Percentiles rank a stretch among this genome's conserved stretches.
Evolutionary conservation across 179 eudicot species (phyloP).

Genomic region (Vitellaria paradoxa): DNA sequence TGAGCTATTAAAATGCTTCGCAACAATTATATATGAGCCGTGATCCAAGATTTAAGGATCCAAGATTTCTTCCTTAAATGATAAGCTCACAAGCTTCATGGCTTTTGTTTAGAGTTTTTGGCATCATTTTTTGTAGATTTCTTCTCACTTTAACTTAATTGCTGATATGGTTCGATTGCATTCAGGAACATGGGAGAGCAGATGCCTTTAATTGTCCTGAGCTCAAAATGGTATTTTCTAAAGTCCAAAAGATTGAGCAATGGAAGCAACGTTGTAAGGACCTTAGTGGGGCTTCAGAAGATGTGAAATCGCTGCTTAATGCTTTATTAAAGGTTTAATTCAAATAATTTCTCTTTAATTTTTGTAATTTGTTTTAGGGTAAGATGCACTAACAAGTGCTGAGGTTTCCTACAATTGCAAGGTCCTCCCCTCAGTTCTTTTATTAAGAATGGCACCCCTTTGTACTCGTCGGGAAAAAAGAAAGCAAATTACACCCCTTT

Average conservation of each 20-base stretch:
- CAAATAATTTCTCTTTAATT: neutral
- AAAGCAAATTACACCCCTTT: neutral
- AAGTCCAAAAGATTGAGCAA: slow-evolving; percentile 46
- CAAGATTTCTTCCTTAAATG: neutral
- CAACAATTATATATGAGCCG: neutral
- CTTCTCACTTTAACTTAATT: slow-evolving; percentile 2
- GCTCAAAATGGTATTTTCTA: slow-evolving; percentile 59
- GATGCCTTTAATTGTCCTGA: slow-evolving; percentile 73
- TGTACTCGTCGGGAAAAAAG: neutral
- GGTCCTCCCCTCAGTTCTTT: neutral
- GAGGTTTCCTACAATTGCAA: slow-evolving; percentile 7
- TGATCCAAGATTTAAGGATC: neutral
- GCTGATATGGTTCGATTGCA: slow-evolving; percentile 1
- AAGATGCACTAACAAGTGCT: slow-evolving; percentile 1
- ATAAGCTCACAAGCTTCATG: neutral
- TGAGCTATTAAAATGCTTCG: neutral
- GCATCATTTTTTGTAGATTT: neutral
- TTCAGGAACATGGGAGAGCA: slow-evolving; percentile 62
- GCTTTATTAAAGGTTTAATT: slow-evolving; percentile 56
- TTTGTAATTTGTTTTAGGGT: neutral
- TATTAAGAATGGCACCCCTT: neutral
- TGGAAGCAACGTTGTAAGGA: slow-evolving; percentile 65
- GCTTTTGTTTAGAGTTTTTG: neutral
- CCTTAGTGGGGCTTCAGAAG: slow-evolving; percentile 44
- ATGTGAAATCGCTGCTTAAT: slow-evolving; percentile 34